Evolutionary conservation across 2,329 filamentous ascomycete species (phyloP).

Genomic region (Diaporthe ilicicola): DNA sequence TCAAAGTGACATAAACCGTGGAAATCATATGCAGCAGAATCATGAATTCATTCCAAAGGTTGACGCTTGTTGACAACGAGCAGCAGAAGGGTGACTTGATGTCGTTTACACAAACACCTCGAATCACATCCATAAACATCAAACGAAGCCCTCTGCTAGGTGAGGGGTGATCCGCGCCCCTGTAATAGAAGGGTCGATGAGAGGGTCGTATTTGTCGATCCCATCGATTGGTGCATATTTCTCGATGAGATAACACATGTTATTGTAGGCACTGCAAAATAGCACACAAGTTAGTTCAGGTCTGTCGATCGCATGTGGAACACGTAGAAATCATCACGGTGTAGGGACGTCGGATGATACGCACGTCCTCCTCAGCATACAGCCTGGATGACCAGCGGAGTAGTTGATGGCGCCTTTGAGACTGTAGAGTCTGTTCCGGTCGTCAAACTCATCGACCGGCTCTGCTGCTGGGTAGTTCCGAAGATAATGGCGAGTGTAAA

Average conservation of each 20-base stretch:
- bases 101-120: too few relatives aligned
- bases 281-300: neutral
- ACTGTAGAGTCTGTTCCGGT: slow-evolving; percentile 28
- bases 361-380: neutral
- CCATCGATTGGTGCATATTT: slow-evolving; percentile 35
- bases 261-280: slow-evolving; percentile 31
- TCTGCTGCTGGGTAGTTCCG: slow-evolving; percentile 17
- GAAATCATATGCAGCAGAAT: too few relatives aligned
- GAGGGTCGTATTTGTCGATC: slow-evolving; percentile 33
- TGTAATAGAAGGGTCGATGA: slow-evolving; percentile 28
- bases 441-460: slow-evolving; percentile 27
- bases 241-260: slow-evolving; percentile 36
- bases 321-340: neutral
- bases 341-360: too few relatives aligned
- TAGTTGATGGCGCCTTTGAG: neutral
- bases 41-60: too few relatives aligned
- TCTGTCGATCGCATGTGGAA: neutral
- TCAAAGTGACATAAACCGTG: too few relatives aligned
- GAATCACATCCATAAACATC: too few relatives aligned
- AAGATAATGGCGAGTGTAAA: slow-evolving; percentile 15
- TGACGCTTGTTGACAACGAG: too few relatives aligned
- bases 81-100: too few relatives aligned
- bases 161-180: slow-evolving; percentile 13
- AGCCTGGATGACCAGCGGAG: slow-evolving; percentile 4
- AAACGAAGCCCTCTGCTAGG: neutral